These are phyloP conservation scores for Solanum pinnatisectum DNA, from an alignment of 257 asterid genomes.

Conservation along the genomic window DNA sequence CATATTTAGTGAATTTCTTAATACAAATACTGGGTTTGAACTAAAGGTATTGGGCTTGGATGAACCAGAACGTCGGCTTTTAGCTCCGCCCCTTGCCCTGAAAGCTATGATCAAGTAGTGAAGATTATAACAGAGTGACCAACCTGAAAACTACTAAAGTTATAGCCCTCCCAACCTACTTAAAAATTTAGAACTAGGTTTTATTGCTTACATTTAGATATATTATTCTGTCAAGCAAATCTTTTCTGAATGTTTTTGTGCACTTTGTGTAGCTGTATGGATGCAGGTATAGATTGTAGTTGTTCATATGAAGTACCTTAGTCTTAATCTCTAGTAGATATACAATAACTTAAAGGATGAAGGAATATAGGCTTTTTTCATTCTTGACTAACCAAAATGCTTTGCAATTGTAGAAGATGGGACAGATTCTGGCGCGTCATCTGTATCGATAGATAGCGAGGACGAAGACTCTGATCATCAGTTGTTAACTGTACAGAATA, in stretches of 20 bases:
- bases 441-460: slow-evolving; percentile 34
- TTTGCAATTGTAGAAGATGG: slow-evolving; percentile 39
- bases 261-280: neutral
- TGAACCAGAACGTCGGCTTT: neutral
- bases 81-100: neutral
- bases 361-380: neutral
- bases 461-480: slow-evolving; percentile 66
- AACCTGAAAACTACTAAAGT: neutral
- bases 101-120: neutral
- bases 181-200: neutral
- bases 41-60: neutral
- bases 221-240: neutral
- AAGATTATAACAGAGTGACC: neutral
- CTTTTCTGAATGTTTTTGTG: neutral
- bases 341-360: neutral
- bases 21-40: neutral
- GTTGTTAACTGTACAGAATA: slow-evolving; percentile 43
- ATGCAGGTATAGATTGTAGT: neutral
- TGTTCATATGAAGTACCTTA: neutral
- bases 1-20: neutral
- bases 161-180: neutral
- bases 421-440: slow-evolving; percentile 32
- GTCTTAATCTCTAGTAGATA: neutral
- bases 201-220: neutral
- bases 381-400: neutral